phyloP scores from a whole-genome alignment of 164 flowering plant genomes.

The Houttuynia cordata region DNA sequence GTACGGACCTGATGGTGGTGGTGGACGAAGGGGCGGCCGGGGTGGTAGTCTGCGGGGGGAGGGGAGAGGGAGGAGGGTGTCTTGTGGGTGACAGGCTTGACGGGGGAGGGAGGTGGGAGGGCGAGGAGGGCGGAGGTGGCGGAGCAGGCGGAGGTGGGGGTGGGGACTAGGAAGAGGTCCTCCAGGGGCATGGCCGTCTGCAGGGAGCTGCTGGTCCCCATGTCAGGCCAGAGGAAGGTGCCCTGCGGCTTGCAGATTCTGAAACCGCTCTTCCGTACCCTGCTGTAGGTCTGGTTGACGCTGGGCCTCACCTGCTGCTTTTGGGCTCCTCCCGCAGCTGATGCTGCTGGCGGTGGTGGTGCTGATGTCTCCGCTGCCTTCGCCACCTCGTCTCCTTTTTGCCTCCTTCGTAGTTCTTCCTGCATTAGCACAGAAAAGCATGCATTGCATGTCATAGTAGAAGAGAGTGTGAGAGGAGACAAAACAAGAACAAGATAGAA shows the following conservation, averaged over 20 bases:
- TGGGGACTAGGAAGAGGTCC: conserved; percentile 19
- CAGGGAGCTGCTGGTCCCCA: conserved; percentile 9
- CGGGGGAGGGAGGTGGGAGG: background rate
- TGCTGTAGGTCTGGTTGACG: conserved; percentile 14
- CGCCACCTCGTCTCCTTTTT: background rate
- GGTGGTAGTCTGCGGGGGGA: too few species aligned
- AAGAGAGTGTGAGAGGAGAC: background rate
- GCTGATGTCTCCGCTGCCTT: background rate
- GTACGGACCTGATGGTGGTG: too few species aligned
- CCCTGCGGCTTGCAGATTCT: conserved; percentile 68
- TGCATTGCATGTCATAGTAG: background rate
- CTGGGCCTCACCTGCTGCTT: background rate
- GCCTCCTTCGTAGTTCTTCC: background rate
- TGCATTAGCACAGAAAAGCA: background rate
- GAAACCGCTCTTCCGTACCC: conserved; percentile 48
- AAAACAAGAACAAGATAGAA: too few species aligned
- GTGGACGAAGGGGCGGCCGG: too few species aligned
- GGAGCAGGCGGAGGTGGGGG: conserved; percentile 42
- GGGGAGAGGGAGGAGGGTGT: too few species aligned
- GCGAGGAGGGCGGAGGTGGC: conserved; percentile 18
- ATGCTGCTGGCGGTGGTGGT: background rate
- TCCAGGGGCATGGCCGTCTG: conserved; percentile 12
- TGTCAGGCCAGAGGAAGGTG: conserved; percentile 48
- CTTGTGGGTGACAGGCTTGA: background rate
- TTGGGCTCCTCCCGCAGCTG: background rate